phyloP scores from a whole-genome alignment of 208 protist genomes.

The Zelonia costaricensis region DNA sequence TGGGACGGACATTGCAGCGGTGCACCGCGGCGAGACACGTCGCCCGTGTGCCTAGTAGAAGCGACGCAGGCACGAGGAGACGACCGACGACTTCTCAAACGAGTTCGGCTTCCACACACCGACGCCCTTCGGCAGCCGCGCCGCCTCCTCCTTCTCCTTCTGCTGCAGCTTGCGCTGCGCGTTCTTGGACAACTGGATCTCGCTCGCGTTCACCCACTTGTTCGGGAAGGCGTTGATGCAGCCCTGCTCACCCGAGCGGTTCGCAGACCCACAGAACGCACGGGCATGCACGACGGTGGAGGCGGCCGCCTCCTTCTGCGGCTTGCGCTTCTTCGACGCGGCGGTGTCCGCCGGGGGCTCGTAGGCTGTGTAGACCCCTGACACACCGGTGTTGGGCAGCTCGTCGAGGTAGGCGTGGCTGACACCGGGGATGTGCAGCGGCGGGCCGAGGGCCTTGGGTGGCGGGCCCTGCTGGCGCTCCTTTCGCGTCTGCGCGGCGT shows the following conservation, averaged over 20 bases:
- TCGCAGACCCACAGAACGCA: constrained; percentile 42
- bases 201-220: constrained; percentile 55
- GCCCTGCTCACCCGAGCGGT: constrained; percentile 44
- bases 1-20: neutral
- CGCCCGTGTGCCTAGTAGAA: constrained; percentile 62
- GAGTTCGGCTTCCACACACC: constrained; percentile 83
- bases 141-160: constrained; percentile 33
- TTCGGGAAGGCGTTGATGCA: constrained; percentile 81
- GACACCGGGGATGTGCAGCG: constrained; percentile 56
- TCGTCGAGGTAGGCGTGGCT: constrained; percentile 76
- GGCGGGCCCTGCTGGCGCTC: constrained; percentile 16
- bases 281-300: constrained; percentile 30
- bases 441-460: constrained; percentile 26
- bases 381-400: constrained; percentile 67
- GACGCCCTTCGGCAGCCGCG: constrained; percentile 28
- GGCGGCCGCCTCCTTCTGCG: constrained; percentile 28
- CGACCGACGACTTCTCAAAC: constrained; percentile 68
- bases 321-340: constrained; percentile 29
- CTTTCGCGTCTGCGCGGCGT: constrained; percentile 11
- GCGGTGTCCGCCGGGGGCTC: constrained; percentile 17
- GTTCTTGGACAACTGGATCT: constrained; percentile 30
- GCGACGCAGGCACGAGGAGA: constrained; percentile 76
- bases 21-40: no score
- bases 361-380: constrained; percentile 66
- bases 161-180: constrained; percentile 26